Percentiles rank a stretch among this genome's conserved stretches.
phyloP scores from a whole-genome alignment of 441 rosid genomes.

The Erodium trifolium region DNA sequence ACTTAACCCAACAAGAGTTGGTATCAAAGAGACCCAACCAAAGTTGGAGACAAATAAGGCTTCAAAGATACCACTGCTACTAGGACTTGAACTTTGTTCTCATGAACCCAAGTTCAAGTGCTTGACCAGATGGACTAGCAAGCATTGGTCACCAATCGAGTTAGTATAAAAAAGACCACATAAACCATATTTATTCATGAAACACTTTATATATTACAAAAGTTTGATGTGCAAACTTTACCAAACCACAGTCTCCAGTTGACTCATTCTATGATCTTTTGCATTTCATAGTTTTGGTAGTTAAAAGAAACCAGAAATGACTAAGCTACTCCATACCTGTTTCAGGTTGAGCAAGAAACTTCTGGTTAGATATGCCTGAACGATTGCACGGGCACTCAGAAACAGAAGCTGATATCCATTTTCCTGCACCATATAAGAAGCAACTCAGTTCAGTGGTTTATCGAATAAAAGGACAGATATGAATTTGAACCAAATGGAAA shows the following conservation, averaged over 20 bases:
- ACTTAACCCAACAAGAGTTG: too few relatives aligned
- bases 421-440: conserved; percentile 40
- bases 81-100: too few relatives aligned
- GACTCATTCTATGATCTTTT: conserved; percentile 5
- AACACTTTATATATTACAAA: not conserved
- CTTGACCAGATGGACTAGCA: too few relatives aligned
- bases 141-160: too few relatives aligned
- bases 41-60: too few relatives aligned
- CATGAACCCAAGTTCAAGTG: too few relatives aligned
- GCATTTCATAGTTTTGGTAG: not conserved
- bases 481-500: not conserved
- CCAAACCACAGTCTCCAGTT: not conserved
- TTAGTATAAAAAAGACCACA: too few relatives aligned
- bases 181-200: too few relatives aligned
- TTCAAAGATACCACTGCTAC: too few relatives aligned
- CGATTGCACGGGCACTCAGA: conserved; percentile 88
- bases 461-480: not conserved
- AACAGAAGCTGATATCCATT: conserved; percentile 88
- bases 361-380: conserved; percentile 88
- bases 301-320: conserved; percentile 5
- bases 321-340: conserved; percentile 39
- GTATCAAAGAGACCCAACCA: too few relatives aligned
- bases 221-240: not conserved
- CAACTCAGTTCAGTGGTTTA: not conserved
- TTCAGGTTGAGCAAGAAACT: conserved; percentile 67